phyloP scores from a whole-genome alignment of 1,139 yeast genomes.

The Suhomyces bolitotheri region DNA sequence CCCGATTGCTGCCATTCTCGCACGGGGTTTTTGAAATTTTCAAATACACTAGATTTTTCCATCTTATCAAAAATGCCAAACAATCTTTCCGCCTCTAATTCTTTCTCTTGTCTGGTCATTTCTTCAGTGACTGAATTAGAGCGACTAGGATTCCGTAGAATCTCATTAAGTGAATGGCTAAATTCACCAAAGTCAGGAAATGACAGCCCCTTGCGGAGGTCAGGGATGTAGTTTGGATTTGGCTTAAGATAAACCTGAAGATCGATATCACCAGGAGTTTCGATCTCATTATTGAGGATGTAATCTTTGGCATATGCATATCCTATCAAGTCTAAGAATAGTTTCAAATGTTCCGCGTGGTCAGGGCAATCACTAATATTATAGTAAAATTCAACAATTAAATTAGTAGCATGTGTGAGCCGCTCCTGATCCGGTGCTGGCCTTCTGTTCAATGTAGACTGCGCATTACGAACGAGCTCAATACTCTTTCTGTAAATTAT shows the following conservation, averaged over 20 bases:
- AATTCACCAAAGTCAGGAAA: constrained; percentile 12
- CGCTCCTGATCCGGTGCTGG: constrained; percentile 1
- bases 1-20: constrained; percentile 39
- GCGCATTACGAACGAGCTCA: constrained; percentile 1
- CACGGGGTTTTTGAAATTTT: constrained; percentile 44
- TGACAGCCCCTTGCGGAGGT: neutral
- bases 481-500: constrained; percentile 3
- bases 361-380: constrained; percentile 14
- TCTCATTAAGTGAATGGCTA: constrained; percentile 12
- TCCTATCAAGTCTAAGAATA: constrained; percentile 29
- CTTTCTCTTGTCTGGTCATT: constrained; percentile 54
- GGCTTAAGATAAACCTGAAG: constrained; percentile 17
- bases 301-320: constrained; percentile 21
- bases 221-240: constrained; percentile 12
- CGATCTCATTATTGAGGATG: constrained; percentile 18
- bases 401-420: constrained; percentile 17
- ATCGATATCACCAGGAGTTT: constrained; percentile 21
- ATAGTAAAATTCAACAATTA: constrained; percentile 22
- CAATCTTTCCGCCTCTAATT: constrained; percentile 52
- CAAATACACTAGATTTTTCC: constrained; percentile 48
- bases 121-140: constrained; percentile 13
- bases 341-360: constrained; percentile 15
- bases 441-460: neutral
- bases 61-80: constrained; percentile 50
- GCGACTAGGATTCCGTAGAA: constrained; percentile 11